A percentile compares a stretch with the other conserved stretches of the same genome.
These are phyloP conservation scores for Betula pendula DNA, from an alignment of 306 rosid genomes.

Conservation along the genomic window DNA sequence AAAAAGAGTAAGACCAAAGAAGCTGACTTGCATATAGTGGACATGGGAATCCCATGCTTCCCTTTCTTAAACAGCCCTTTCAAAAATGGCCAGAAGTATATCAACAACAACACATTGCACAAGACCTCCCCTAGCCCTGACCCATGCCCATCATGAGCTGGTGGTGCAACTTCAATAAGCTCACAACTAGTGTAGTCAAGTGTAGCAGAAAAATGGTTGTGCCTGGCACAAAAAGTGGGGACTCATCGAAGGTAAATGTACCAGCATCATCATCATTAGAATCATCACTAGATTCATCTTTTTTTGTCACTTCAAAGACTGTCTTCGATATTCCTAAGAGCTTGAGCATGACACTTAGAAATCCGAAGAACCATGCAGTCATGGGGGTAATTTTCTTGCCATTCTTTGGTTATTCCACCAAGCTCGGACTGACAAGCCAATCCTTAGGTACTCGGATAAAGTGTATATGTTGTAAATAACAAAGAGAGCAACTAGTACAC, in stretches of 20 bases:
- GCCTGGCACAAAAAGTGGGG: constrained; percentile 54
- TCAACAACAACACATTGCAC: constrained; percentile 33
- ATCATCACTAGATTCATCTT: constrained; percentile 33
- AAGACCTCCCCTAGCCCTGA: constrained; percentile 51
- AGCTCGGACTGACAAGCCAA: constrained; percentile 42
- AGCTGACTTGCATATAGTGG: constrained; percentile 32
- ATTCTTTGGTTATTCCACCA: constrained; percentile 85
- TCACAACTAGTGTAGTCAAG: constrained; percentile 32
- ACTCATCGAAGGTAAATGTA: constrained; percentile 50
- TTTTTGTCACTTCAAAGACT: constrained; percentile 56
- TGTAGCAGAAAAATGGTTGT: constrained; percentile 62
- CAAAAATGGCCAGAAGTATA: constrained; percentile 41
- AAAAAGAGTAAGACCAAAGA: constrained; percentile 31
- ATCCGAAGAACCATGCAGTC: constrained; percentile 48
- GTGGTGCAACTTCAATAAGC: constrained; percentile 31
- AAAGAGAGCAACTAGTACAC: constrained; percentile 32
- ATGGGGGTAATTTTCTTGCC: constrained; percentile 41
- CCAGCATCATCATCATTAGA: constrained; percentile 23
- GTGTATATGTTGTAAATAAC: constrained; percentile 21
- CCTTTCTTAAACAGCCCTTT: constrained; percentile 41
- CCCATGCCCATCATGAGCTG: constrained; percentile 10
- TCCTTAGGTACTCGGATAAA: constrained; percentile 34
- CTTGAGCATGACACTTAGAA: constrained; percentile 38
- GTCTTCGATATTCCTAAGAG: constrained; percentile 44
- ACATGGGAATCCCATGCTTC: constrained; percentile 40